Percentiles rank a stretch among this genome's conserved stretches.
Evolutionary conservation across 805 yeast species (phyloP).

Genomic region (Myxozyma nipponensis): DNA sequence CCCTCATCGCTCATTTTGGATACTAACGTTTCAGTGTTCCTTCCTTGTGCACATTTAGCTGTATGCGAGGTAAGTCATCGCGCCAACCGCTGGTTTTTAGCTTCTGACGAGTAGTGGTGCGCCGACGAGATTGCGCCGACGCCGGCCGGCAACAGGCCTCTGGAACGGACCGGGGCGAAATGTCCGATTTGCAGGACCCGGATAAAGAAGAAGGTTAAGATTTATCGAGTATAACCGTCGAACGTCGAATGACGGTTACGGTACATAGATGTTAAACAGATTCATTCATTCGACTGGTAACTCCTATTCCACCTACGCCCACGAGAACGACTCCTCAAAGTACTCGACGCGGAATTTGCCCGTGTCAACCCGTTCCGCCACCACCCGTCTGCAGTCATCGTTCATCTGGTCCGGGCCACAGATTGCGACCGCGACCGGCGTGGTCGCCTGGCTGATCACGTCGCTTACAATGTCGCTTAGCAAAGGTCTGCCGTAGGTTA

Average conservation of each 20-base stretch:
- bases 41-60: slow-evolving; percentile 23
- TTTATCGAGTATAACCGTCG: slow-evolving; percentile 8
- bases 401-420: slow-evolving; percentile 12
- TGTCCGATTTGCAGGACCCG: slow-evolving; percentile 20
- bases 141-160: slow-evolving; percentile 11
- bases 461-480: not conserved
- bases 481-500: slow-evolving; percentile 3
- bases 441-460: slow-evolving; percentile 1
- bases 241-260: too few species aligned
- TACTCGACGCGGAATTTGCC: slow-evolving; percentile 8
- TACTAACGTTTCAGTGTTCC: slow-evolving; percentile 7
- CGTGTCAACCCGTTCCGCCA: slow-evolving; percentile 10
- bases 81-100: not conserved
- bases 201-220: slow-evolving; percentile 13
- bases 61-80: slow-evolving; percentile 16
- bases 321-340: slow-evolving; percentile 15
- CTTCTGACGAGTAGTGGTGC: slow-evolving; percentile 8
- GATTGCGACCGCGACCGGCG: slow-evolving; percentile 11
- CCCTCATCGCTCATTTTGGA: not conserved
- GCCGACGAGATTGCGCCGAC: slow-evolving; percentile 21
- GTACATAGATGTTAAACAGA: too few species aligned
- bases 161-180: slow-evolving; percentile 11
- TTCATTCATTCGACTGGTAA: too few species aligned
- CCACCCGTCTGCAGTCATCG: slow-evolving; percentile 11
- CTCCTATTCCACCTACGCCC: too few species aligned